Evolutionary conservation across 2,329 filamentous ascomycete genomes (phyloP), one percentile per base, ranked within the genome.

Genomic region (Colletotrichum euphorbiae): DNA sequence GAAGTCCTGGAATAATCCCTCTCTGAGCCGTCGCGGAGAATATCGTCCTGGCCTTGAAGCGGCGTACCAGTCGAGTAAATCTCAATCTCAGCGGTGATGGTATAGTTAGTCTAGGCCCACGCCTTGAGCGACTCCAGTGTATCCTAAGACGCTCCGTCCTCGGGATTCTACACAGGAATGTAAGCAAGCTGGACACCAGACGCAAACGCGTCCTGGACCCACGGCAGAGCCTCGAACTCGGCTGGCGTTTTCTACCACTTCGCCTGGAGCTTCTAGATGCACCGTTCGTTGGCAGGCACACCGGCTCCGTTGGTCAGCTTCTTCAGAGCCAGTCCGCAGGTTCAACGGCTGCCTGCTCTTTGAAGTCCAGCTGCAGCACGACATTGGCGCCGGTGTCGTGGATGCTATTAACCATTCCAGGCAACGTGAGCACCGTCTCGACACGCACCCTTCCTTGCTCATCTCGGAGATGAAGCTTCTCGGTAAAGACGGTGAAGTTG

Each of bases 181-280:
- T 52, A 43, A 28, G 58, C 45, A 6, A 61, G 46, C 33, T 42
- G 19, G 12, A 4, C 33, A 6, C 58, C 21, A n/a, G 58, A 52
- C 15, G 33, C 36, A 42, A 61, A 61, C 9, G 58, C 58, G 40
- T 61, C 58, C 46, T 33, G 33, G 2, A 61, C 46, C 58, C 58
- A 62, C 6, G 9, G 15, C 21, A 54, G 9, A 4, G 46, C 36
- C 11, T 62, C 58, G 7, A 62, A 54, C 8, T 62, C 46, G 12
- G 15, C 46, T 3, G 48, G 46, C 5, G 8, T 54, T 24, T 54
- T 62, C 58, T 48, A 62, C 58, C 58, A 54, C 36, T n/a, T 19
- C 9, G 58, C 58, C 11, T 62, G 46, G 11, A 62, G n/a, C 58
- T 62, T 62, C 24, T 62, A 62, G 38, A 62, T 54, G 36, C 58